phyloP scores from a whole-genome alignment of 2,329 filamentous ascomycete species.

The Arachnopeziza araneosa region DNA sequence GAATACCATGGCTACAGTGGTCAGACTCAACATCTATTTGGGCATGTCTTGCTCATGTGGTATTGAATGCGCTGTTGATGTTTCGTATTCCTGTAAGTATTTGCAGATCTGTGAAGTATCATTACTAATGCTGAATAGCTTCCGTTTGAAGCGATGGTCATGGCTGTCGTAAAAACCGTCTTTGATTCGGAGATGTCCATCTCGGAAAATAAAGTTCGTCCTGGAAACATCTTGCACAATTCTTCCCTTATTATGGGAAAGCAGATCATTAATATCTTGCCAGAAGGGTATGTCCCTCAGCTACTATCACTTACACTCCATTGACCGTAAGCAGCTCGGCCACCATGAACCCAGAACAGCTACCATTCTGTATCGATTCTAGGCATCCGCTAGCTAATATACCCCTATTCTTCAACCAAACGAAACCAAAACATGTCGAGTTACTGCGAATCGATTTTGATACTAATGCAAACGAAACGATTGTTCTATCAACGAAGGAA shows the following conservation, averaged over 20 bases:
- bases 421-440: slow-evolving; percentile 81
- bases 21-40: slow-evolving; percentile 58
- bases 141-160: slow-evolving; percentile 67
- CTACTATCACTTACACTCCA: not conserved
- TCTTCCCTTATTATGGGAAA: slow-evolving; percentile 90
- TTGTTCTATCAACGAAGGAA: slow-evolving; percentile 69
- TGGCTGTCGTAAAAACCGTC: slow-evolving; percentile 70
- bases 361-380: slow-evolving; percentile 74
- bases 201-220: slow-evolving; percentile 88
- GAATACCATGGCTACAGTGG: slow-evolving; percentile 96
- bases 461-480: slow-evolving; percentile 71
- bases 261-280: slow-evolving; percentile 95
- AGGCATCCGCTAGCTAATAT: slow-evolving; percentile 57
- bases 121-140: slow-evolving; percentile 41
- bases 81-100: slow-evolving; percentile 72
- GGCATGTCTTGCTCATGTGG: slow-evolving; percentile 65
- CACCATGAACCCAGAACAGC: slow-evolving; percentile 73
- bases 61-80: slow-evolving; percentile 83
- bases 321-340: slow-evolving; percentile 54
- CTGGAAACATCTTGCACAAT: slow-evolving; percentile 82
- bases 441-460: slow-evolving; percentile 82
- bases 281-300: slow-evolving; percentile 64
- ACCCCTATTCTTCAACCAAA: slow-evolving; percentile 91
- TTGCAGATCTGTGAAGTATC: not conserved
- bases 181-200: slow-evolving; percentile 92